These are phyloP conservation scores for Pestalotiopsis sp. DNA, from an alignment of 2,329 filamentous ascomycete genomes.

Conservation along the genomic window DNA sequence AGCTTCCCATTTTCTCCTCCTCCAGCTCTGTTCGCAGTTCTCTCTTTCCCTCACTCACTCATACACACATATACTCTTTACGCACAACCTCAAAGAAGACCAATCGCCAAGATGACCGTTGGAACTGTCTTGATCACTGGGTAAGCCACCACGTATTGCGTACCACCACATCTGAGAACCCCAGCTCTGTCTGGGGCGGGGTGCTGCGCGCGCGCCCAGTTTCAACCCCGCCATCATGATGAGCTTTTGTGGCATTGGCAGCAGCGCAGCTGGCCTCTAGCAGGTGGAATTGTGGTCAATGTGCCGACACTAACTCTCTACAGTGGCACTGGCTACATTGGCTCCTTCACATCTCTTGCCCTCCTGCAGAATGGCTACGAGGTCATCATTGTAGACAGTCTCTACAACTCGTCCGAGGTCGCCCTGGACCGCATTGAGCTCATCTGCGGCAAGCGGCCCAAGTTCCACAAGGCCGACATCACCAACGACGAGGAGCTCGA, in stretches of 20 bases:
- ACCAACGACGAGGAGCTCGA: conserved; percentile 84
- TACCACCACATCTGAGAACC: background rate
- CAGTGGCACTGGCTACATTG: conserved; percentile 98
- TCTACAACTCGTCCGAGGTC: conserved; percentile 95
- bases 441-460: conserved; percentile 83
- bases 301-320: conserved; percentile 16
- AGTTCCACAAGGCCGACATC: conserved; percentile 85
- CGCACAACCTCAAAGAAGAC: background rate
- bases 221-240: conserved; percentile 15
- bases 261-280: background rate
- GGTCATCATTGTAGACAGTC: conserved; percentile 93
- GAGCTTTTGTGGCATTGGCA: background rate
- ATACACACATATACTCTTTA: background rate
- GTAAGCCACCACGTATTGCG: conserved; percentile 55
- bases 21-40: background rate
- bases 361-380: conserved; percentile 94
- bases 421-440: conserved; percentile 94
- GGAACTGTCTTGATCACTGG: conserved; percentile 91
- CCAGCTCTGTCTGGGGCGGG: conserved; percentile 1
- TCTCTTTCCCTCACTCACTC: background rate
- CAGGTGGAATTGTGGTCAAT: background rate
- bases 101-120: conserved; percentile 64
- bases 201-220: conserved; percentile 3
- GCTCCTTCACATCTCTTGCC: conserved; percentile 91
- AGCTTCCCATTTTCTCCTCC: background rate